Evolutionary conservation across 306 rosid species (phyloP).

Genomic region (Lotus japonicus): DNA sequence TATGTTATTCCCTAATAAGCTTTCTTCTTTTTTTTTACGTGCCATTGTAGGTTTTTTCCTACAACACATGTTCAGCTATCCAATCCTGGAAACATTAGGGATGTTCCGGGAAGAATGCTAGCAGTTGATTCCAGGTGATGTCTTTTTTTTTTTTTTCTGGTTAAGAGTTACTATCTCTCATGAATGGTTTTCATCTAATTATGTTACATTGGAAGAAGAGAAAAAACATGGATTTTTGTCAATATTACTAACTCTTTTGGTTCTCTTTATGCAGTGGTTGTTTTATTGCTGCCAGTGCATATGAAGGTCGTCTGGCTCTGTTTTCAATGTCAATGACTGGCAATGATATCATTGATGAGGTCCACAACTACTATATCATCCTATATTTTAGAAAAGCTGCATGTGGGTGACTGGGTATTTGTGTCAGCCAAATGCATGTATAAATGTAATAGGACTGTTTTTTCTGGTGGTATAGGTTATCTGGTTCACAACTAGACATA

Average conservation of each 20-base stretch:
- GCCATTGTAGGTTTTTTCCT: constrained; percentile 62
- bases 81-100: constrained; percentile 67
- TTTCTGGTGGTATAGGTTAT: constrained; percentile 2
- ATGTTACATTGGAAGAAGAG: not conserved
- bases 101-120: constrained; percentile 81
- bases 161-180: not conserved
- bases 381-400: constrained; percentile 16
- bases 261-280: constrained; percentile 75
- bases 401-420: not conserved
- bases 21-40: constrained; percentile 10
- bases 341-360: constrained; percentile 74
- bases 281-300: constrained; percentile 88
- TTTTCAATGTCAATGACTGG: constrained; percentile 72
- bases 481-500: not conserved
- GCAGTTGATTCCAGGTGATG: constrained; percentile 73
- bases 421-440: not conserved
- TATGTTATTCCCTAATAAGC: not conserved
- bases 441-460: not conserved
- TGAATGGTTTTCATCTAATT: not conserved
- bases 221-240: constrained; percentile 6
- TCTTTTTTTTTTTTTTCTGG: constrained; percentile 17
- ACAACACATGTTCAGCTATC: constrained; percentile 70
- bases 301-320: constrained; percentile 69
- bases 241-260: constrained; percentile 15
- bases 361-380: constrained; percentile 22